Evolutionary conservation across 768 basidiomycete species (phyloP), one percentile per base, ranked within the genome.

Genomic region (Pleurotus tuber-regium): DNA sequence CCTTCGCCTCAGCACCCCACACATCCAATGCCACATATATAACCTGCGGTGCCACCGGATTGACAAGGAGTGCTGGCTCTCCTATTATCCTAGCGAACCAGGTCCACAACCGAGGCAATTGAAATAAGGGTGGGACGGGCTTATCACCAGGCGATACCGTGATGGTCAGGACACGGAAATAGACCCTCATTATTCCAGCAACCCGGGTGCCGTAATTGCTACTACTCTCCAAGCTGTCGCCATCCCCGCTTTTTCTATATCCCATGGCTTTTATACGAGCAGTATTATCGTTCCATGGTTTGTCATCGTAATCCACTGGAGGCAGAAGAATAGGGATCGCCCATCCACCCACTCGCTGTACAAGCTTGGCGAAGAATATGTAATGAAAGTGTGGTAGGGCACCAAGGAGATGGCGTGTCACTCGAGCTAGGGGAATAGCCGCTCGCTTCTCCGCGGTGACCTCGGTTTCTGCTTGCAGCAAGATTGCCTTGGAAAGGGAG

Each of bases 401-500:
- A 44, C 83, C 77, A 49, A 93, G 76, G 25, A 98, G 75, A 55
- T 79, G 84, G 55, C 87, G 77, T 2, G 89, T 69, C 9, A 97
- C 82, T 26, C 81, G 79, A 0, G 89, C 91, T 19, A 99, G 78
- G 0, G 96, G 96, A 30, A 78, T 74, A 0, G 93, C 94, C 19
- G 88, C 87, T 25, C 84, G 83, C 61, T 88, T 84, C 67, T 95
- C 90, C 2, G 94, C 93, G 1, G 88, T 77, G 7, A 96, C 90
- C 67, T 98, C 96, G 0, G 86, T 88, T 71, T 97, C 94, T 14
- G 94, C 94, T 70, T 98, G 96, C 28, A 89, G 76, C 38, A 98
- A 77, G 54, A 98, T 85, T 14, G 84, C 74, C 63, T 98, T 98
- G 41, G 92, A 75, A 33, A 98, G 79, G n/a, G 93, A 87, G 18